Conservation (phyloP, 768 basidiomycete genomes). For the Trametes villosa region DNA sequence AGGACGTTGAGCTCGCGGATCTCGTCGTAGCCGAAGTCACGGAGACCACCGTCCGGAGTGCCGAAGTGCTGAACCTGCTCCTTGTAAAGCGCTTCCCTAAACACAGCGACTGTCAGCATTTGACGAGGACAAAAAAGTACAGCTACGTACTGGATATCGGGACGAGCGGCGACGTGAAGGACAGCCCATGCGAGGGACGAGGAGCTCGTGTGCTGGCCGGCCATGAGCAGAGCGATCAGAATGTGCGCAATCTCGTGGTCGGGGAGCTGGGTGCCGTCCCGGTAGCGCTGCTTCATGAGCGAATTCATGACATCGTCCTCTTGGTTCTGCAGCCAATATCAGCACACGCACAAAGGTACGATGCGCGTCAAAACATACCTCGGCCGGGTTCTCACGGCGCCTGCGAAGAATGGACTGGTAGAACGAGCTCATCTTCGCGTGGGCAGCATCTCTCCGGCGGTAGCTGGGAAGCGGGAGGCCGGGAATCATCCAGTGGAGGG, state of each 20-base stretch:
- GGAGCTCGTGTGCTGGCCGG: slow-evolving; percentile 97
- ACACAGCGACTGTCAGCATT: background rate
- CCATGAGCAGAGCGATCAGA: slow-evolving; percentile 99
- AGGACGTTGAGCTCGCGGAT: slow-evolving; percentile 81
- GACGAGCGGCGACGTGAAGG: slow-evolving; percentile 80
- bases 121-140: slow-evolving; percentile 2
- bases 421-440: slow-evolving; percentile 92
- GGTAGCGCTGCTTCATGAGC: slow-evolving; percentile 82
- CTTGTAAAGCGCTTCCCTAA: slow-evolving; percentile 79
- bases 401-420: slow-evolving; percentile 86
- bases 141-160: slow-evolving; percentile 68
- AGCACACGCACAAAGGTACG: no score
- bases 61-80: slow-evolving; percentile 88
- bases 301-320: slow-evolving; percentile 94
- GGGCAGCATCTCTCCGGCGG: slow-evolving; percentile 84
- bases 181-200: slow-evolving; percentile 90
- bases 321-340: slow-evolving; percentile 45
- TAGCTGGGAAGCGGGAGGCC: slow-evolving; percentile 92
- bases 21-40: slow-evolving; percentile 84
- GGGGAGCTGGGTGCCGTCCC: slow-evolving; percentile 71
- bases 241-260: slow-evolving; percentile 97
- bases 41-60: slow-evolving; percentile 78
- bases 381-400: slow-evolving; percentile 55
- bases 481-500: slow-evolving; percentile 94
- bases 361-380: slow-evolving; percentile 39